Evolutionary conservation across 148 eudicot genomes (phyloP), one percentile per base, ranked within the genome.

Genomic region (Spergularia bocconei): DNA sequence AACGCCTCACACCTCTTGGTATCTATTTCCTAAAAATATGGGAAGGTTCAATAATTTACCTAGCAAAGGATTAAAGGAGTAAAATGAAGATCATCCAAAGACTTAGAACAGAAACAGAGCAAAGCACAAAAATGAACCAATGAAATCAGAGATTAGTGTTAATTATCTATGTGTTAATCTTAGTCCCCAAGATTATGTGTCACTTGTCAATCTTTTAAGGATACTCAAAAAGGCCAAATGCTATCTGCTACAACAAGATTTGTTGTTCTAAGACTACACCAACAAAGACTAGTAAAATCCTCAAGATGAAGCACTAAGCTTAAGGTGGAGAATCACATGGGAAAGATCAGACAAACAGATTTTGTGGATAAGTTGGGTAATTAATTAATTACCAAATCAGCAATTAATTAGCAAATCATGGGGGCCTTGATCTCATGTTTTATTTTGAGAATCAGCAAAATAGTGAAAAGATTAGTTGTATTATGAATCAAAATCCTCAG

Each of bases 251-350:
- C 71, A 48, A 44, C 58, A 60, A 80, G 72, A 80, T 75, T 36
- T 71, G 36, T 20, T 75, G 72, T 33, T 50, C 41, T 75, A 55
- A 69, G 10, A 74, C 2, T 69, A 56, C 19, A 17, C 63, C 54
- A 68, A 33, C 51, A 67, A 53, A 63, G 36, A 33, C 14, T 33
- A 75, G 10, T 67, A 64, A 70, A 54, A 65, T 75, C 61, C 20
- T 56, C 64, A 57, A 71, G 38, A 75, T 70, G 71, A 41, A 68
- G 55, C 62, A 68, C 73, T 74, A 54, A 70, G 29, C 61, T 23
- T 67, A 64, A 64, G 71, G 76, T 76, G 77, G 83, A 67, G 70
- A 52, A 11, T 76, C 73, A 80, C 79, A 80, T 80, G 83, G 74
- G 7, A 58, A 72, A 76, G 55, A 80, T 76, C 79, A 76, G 54